Evolutionary conservation across 1,284 basidiomycete genomes (phyloP), one percentile per base, ranked within the genome.

Genomic region (Kalmanozyma brasiliensis): DNA sequence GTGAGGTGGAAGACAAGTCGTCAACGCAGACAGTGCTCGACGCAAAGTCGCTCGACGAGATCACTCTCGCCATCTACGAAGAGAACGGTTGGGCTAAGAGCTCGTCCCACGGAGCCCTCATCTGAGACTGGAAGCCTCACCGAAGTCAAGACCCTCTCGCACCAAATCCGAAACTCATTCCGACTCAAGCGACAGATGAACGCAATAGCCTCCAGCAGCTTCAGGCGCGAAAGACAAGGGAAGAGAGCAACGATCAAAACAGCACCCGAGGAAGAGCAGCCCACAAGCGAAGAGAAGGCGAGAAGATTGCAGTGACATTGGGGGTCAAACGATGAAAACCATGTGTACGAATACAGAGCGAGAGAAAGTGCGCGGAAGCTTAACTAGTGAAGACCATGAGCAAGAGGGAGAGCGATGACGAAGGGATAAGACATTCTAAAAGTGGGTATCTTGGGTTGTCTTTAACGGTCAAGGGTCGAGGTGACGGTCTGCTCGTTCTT

Each of bases 401-500:
- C 26, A 29, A 29, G 11, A 29, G 7, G 7, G 11, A 7, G 26
- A 29, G 36, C 17, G 10, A 20, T 10, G 35, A 38, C 22, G 13
- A 20, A 4, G 13, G 29, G 11, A 6, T 14, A 22, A 38, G 20
- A 30, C 29, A 32, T 42, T 22, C 16, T 13, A 32, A 5, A 9
- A 14, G 19, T 11, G 30, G 17, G 34, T 22, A 34, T 48, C 24
- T 46, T 34, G 22, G 36, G 43, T 16, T 19, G 22, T 44, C 30
- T 24, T 45, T 38, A 56, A 30, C 37, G 40, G 49, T 56, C 56
- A 13, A 36, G 41, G 16, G 57, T 56, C 38, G 56, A 49, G 19
- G 52, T 60, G 35, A 56, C 10, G n/a, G 60, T 23, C 16, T 36
- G 3, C 30, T 53, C 62, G 5, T 60, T 57, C 48, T 66, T 66